phyloP scores from a whole-genome alignment of 2,329 filamentous ascomycete genomes.

The Gaeumannomyces sp. region DNA sequence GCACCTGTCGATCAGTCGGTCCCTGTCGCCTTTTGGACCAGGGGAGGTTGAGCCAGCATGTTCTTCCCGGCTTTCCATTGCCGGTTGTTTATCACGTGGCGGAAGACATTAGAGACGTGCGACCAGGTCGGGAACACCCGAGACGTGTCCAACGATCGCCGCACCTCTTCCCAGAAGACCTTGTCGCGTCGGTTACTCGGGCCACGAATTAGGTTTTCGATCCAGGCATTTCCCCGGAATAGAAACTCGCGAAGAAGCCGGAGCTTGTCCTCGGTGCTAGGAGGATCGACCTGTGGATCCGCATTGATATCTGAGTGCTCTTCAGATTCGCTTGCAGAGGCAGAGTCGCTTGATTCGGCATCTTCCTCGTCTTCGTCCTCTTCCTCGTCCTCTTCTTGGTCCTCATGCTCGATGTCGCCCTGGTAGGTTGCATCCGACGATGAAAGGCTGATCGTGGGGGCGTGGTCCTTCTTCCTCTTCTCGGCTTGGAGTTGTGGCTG shows the following conservation, averaged over 20 bases:
- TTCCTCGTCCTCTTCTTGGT: neutral
- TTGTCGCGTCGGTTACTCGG: neutral
- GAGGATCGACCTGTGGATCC: neutral
- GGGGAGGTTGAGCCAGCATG: too few relatives aligned
- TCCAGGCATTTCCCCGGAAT: neutral
- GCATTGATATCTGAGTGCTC: neutral
- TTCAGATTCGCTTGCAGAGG: neutral
- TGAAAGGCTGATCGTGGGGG: neutral
- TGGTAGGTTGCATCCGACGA: neutral
- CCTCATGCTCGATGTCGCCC: neutral
- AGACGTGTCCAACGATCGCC: neutral
- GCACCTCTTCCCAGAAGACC: constrained; percentile 3
- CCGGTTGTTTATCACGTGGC: neutral
- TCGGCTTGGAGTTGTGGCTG: too few relatives aligned
- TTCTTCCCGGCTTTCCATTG: neutral
- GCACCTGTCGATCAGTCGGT: constrained; percentile 7
- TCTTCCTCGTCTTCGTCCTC: neutral
- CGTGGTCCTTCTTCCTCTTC: neutral
- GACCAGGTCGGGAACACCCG: neutral
- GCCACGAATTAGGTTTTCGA: neutral
- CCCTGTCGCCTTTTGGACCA: neutral
- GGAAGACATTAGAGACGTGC: neutral
- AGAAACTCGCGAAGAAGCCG: neutral
- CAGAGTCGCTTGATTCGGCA: neutral
- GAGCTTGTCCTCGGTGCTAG: neutral